Percentiles rank a stretch among this genome's conserved stretches.
Conservation (phyloP, 208 protist genomes). For the Tritrichomonas musculus region DNA sequence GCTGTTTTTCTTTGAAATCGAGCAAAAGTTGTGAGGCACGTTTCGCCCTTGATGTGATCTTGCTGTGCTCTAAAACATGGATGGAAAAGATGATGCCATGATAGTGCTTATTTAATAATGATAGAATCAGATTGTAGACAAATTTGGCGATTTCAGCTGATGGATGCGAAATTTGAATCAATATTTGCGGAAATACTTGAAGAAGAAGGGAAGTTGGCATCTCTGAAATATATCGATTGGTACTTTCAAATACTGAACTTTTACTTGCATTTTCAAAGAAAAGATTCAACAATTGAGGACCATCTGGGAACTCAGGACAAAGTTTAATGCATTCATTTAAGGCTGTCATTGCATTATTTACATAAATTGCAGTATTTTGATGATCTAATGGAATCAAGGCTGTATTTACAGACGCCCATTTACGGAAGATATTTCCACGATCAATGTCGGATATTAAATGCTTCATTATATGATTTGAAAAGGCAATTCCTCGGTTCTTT, state of each 20-base stretch:
- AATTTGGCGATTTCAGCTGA: not conserved
- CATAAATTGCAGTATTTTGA: not conserved
- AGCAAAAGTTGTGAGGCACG: not conserved
- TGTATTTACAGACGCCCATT: not conserved
- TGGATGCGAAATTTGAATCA: not conserved
- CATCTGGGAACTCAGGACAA: not conserved
- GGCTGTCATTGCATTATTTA: not conserved
- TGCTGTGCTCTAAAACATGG: not conserved
- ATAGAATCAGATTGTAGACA: not conserved
- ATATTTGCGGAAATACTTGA: not conserved
- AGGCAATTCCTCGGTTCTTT: not conserved
- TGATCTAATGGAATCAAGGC: not conserved
- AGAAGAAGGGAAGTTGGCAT: not conserved
- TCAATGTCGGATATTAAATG: not conserved
- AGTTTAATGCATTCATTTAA: not conserved
- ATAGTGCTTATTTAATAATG: not conserved
- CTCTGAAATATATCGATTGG: not conserved
- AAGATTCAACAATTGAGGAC: not conserved
- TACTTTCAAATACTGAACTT: not conserved
- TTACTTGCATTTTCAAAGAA: conserved; percentile 20
- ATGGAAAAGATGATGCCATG: conserved; percentile 21
- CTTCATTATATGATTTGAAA: not conserved
- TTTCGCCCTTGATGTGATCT: not conserved
- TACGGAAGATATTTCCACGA: not conserved
- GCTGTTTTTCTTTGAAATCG: not conserved